Percentiles rank a stretch among this genome's conserved stretches.
Conservation (phyloP, 257 asterid genomes). For the Striga asiatica region DNA sequence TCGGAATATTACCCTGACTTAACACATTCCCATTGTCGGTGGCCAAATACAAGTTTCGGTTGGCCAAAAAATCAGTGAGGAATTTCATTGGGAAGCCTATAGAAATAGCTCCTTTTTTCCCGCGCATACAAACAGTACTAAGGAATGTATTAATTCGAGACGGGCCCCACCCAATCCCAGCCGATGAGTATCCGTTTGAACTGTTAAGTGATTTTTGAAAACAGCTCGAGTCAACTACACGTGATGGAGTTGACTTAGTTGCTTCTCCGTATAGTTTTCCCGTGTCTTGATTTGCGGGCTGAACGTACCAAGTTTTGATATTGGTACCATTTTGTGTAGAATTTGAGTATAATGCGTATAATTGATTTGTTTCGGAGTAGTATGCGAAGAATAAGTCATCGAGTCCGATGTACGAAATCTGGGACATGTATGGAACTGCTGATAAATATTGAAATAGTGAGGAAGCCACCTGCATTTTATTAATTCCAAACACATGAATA, state of each 20-base stretch:
- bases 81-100: constrained; percentile 28
- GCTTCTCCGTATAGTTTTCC: constrained; percentile 36
- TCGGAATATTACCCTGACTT: constrained; percentile 22
- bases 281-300: constrained; percentile 21
- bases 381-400: constrained; percentile 43
- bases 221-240: constrained; percentile 21
- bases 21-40: constrained; percentile 34
- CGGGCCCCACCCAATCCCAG: constrained; percentile 30
- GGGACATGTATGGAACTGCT: constrained; percentile 32
- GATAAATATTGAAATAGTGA: constrained; percentile 34
- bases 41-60: constrained; percentile 38
- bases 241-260: constrained; percentile 9
- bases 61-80: constrained; percentile 19
- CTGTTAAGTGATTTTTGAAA: constrained; percentile 27
- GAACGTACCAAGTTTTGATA: constrained; percentile 31
- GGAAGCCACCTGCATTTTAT: constrained; percentile 28
- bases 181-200: constrained; percentile 27
- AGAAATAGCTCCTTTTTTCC: constrained; percentile 27
- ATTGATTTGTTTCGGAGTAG: constrained; percentile 19
- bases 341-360: constrained; percentile 41
- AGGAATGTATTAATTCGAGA: constrained; percentile 21
- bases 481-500: neutral
- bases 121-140: constrained; percentile 20
- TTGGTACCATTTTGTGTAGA: neutral
- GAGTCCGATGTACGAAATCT: constrained; percentile 37